phyloP scores from a whole-genome alignment of 345 rosid species.

The Erodium maritimum region DNA sequence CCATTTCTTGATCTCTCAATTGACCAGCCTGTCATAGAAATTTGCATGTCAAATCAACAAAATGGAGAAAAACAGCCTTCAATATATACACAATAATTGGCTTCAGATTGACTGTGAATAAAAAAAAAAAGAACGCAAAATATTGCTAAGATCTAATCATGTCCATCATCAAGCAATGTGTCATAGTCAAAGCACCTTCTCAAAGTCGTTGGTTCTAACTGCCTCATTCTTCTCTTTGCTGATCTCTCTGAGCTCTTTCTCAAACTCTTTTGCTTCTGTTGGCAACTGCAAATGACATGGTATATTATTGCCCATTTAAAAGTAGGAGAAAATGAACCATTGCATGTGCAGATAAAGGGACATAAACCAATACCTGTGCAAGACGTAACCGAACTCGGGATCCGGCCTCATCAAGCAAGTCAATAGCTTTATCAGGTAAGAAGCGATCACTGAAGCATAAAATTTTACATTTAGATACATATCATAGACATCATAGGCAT shows the following conservation, averaged over 20 bases:
- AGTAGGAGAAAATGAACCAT: neutral
- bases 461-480: too few relatives aligned
- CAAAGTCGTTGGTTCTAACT: neutral
- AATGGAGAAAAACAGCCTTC: too few relatives aligned
- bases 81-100: too few relatives aligned
- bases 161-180: neutral
- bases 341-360: neutral
- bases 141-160: too few relatives aligned
- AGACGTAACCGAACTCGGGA: conserved; percentile 28
- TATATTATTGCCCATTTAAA: neutral
- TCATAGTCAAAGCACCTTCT: neutral
- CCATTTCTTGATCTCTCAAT: conserved; percentile 86
- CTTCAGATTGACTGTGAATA: too few relatives aligned
- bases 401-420: conserved; percentile 31
- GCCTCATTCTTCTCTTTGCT: neutral
- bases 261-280: neutral
- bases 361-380: conserved; percentile 16
- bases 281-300: neutral
- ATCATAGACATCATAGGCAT: too few relatives aligned
- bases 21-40: conserved; percentile 99
- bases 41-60: too few relatives aligned
- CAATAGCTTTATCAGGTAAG: conserved; percentile 32
- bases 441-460: conserved; percentile 21
- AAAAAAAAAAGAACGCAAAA: too few relatives aligned
- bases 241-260: neutral